These are phyloP conservation scores for Pythium periplocum DNA, from an alignment of 352 stramenopile species.

Conservation along the genomic window DNA sequence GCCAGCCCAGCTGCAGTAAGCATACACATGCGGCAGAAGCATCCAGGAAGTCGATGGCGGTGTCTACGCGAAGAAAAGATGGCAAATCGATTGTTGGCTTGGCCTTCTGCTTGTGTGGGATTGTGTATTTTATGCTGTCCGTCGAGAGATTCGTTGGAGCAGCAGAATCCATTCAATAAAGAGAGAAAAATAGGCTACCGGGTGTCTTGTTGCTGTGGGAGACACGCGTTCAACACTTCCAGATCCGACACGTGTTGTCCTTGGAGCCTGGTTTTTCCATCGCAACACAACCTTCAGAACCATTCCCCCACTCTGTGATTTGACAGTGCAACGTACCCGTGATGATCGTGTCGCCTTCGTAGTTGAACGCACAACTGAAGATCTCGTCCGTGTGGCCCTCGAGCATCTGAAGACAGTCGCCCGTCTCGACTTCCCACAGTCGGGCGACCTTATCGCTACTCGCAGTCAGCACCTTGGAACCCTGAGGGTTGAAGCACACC, in stretches of 20 bases:
- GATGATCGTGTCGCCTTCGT: conserved; percentile 96
- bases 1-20: conserved; percentile 35
- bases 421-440: conserved; percentile 92
- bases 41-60: too few species aligned
- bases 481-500: conserved; percentile 93
- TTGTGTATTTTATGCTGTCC: too few species aligned
- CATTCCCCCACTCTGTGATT: conserved; percentile 3
- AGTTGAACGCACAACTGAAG: conserved; percentile 96
- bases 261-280: conserved; percentile 45
- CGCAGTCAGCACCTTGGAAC: conserved; percentile 92
- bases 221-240: conserved; percentile 46
- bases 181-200: not conserved
- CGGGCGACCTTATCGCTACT: conserved; percentile 92
- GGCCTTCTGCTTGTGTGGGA: too few species aligned
- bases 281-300: not conserved
- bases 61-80: not conserved
- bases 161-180: conserved; percentile 1
- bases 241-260: conserved; percentile 84
- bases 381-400: conserved; percentile 97
- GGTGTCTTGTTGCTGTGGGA: too few species aligned
- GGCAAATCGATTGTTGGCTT: not conserved
- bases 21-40: too few species aligned
- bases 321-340: conserved; percentile 62
- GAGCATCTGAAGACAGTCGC: conserved; percentile 92
- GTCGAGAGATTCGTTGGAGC: too few species aligned